A percentile compares a stretch with the other conserved stretches of the same genome.
Evolutionary conservation across 2,329 filamentous ascomycete genomes (phyloP).

Genomic region (Pseudogymnoascus sp.): DNA sequence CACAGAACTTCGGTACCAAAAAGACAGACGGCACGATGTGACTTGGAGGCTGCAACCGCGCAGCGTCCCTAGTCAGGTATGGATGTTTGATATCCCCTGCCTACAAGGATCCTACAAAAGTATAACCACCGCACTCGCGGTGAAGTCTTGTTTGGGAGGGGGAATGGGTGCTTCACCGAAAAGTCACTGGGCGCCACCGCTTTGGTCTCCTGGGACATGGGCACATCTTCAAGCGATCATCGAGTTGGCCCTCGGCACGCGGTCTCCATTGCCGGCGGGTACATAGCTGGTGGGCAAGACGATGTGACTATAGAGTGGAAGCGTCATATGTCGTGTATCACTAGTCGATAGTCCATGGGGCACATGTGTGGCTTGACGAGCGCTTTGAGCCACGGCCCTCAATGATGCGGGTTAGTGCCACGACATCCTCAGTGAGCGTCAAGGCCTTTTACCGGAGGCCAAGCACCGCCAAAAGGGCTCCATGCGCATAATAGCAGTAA

Average conservation of each 20-base stretch:
- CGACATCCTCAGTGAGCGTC: neutral
- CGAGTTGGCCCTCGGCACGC: neutral
- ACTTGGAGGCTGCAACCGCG: constrained; percentile 1
- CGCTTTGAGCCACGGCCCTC: neutral
- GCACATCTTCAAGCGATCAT: neutral
- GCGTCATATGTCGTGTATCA: neutral
- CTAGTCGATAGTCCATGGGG: neutral
- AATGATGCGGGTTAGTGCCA: neutral
- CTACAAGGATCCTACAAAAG: neutral
- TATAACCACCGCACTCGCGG: neutral
- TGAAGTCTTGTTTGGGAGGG: neutral
- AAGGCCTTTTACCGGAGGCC: neutral
- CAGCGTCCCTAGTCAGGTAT: neutral
- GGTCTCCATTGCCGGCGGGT: neutral
- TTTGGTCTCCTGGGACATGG: constrained; percentile 1
- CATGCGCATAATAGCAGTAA: neutral
- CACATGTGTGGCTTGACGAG: neutral
- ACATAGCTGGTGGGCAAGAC: neutral
- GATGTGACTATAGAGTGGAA: neutral
- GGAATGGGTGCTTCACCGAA: neutral
- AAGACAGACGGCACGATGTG: neutral
- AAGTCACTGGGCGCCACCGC: neutral
- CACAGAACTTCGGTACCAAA: neutral
- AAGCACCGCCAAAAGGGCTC: neutral
- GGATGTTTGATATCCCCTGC: neutral